A percentile compares a stretch with the other conserved stretches of the same genome.
Evolutionary conservation across 2,329 filamentous ascomycete genomes (phyloP).

Genomic region (Stachybotrys elegans): DNA sequence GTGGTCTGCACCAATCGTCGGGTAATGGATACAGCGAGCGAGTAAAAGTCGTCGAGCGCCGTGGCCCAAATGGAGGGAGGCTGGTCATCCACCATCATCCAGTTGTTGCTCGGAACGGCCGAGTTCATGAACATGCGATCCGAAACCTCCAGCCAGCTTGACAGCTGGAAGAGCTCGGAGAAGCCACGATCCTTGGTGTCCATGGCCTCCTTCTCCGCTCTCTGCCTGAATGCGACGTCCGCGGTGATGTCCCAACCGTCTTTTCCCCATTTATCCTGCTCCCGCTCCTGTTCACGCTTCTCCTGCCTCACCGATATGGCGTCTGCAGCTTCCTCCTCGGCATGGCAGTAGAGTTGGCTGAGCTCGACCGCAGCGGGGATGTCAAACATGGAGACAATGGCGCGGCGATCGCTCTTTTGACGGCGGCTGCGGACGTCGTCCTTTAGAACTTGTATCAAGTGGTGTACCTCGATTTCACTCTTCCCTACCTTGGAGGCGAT

Average conservation of each 20-base stretch:
- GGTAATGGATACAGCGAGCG: slow-evolving; percentile 62
- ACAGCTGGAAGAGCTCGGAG: slow-evolving; percentile 52
- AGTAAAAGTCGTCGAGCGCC: slow-evolving; percentile 71
- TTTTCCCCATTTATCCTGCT: slow-evolving; percentile 54
- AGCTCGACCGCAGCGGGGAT: slow-evolving; percentile 71
- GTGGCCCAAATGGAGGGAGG: slow-evolving; percentile 69
- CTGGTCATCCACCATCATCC: slow-evolving; percentile 55
- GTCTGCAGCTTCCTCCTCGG: slow-evolving; percentile 65
- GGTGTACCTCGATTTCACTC: slow-evolving; percentile 65
- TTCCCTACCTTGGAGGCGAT: slow-evolving; percentile 66
- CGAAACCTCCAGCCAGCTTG: slow-evolving; percentile 59
- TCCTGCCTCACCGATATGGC: slow-evolving; percentile 61
- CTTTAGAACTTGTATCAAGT: slow-evolving; percentile 64
- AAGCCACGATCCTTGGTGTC: slow-evolving; percentile 35
- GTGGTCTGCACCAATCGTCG: slow-evolving; percentile 64
- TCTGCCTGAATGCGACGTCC: slow-evolving; percentile 25
- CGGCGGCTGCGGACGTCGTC: slow-evolving; percentile 40
- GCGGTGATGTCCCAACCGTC: slow-evolving; percentile 60
- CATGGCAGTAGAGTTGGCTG: slow-evolving; percentile 56
- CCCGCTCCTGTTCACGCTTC: slow-evolving; percentile 52
- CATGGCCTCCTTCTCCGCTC: slow-evolving; percentile 14
- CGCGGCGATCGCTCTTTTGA: slow-evolving; percentile 25
- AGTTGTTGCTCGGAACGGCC: slow-evolving; percentile 57
- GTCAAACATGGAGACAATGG: slow-evolving; percentile 43
- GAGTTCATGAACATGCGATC: slow-evolving; percentile 72